Evolutionary conservation across 805 yeast species (phyloP).

Genomic region (Zygotorulaspora chibaensis): DNA sequence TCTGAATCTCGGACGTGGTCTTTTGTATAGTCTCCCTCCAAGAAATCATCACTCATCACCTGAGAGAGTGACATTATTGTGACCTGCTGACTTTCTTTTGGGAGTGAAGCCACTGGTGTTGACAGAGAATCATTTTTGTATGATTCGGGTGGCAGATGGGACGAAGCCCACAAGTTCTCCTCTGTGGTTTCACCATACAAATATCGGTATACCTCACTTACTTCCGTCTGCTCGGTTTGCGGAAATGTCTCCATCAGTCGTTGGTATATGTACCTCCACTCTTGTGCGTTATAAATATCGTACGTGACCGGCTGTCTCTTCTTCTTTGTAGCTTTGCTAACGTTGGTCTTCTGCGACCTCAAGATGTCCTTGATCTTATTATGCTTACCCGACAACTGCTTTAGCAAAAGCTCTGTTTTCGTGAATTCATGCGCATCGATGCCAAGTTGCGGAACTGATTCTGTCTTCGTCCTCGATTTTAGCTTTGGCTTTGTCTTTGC

Average conservation of each 20-base stretch:
- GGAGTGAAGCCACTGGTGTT: not conserved
- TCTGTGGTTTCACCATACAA: constrained; percentile 23
- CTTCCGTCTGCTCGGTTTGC: constrained; percentile 18
- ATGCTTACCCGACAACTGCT: constrained; percentile 33
- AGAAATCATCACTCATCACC: constrained; percentile 23
- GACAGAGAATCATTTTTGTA: not conserved
- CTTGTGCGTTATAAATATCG: constrained; percentile 30
- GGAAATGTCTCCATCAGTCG: constrained; percentile 23
- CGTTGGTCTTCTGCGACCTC: constrained; percentile 1
- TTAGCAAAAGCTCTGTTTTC: constrained; percentile 18
- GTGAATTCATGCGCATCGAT: constrained; percentile 10
- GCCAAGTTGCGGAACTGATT: constrained; percentile 9
- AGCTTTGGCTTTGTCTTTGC: constrained; percentile 1
- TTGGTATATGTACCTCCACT: constrained; percentile 26
- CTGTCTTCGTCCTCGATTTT: constrained; percentile 3
- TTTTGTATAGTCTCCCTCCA: not conserved
- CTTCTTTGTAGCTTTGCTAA: not conserved
- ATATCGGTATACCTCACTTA: constrained; percentile 21
- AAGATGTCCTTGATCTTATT: constrained; percentile 28
- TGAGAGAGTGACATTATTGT: constrained; percentile 27
- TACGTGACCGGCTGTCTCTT: not conserved
- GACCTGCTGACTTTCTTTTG: constrained; percentile 7
- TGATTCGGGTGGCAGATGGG: constrained; percentile 19
- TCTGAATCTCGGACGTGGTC: not conserved
- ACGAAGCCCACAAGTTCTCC: constrained; percentile 22